Evolutionary conservation across 2,329 filamentous ascomycete genomes (phyloP), one percentile per base, ranked within the genome.

Genomic region (Huntiella bhutanensis): DNA sequence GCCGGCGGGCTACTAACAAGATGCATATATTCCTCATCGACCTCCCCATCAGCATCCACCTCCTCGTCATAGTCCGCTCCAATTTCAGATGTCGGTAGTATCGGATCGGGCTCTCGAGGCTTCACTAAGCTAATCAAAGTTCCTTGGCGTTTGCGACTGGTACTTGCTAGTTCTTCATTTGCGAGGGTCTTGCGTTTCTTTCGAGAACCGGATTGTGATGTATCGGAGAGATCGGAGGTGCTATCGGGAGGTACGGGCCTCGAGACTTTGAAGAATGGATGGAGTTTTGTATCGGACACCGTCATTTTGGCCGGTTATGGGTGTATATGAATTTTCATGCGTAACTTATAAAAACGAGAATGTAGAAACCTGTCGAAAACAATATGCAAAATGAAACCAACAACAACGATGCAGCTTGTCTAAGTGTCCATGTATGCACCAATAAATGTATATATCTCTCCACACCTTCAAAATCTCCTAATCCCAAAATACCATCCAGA

Each of bases 251-350:
- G 39, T 15, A 35, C 32, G 15, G 48, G 44, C 8, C 48, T 40
- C 6, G 44, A 40, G 1, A 44, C 39, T 36, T 46, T 46, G 48
- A 49, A 49, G 19, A 49, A 49, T n/a, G 48, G 48, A 33, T 49
- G 48, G 28, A 49, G 41, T 28, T 45, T 47, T 35, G 35, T n/a
- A 36, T 38, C 41, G 22, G 37, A 17, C 16, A 33, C 33, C n/a
- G 32, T 43, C 35, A 43, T 28, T 13, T 12, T 16, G 6, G 16
- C 11, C 39, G 7, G 32, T 33, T n/a, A n/a, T 34, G 32, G 11
- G 28, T 13, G 22, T 28, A 7, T 28, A 28, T 28, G 22, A 28
- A 28, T 28, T 28, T 28, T 6, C 22, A 28, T 28, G 22, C 22
- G 22, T 28, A 10, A 28, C 7, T 28, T 28, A 28, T 28, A 10